These are phyloP conservation scores for Arthrobotrys iridis DNA, from an alignment of 2,329 filamentous ascomycete species.

Conservation along the genomic window DNA sequence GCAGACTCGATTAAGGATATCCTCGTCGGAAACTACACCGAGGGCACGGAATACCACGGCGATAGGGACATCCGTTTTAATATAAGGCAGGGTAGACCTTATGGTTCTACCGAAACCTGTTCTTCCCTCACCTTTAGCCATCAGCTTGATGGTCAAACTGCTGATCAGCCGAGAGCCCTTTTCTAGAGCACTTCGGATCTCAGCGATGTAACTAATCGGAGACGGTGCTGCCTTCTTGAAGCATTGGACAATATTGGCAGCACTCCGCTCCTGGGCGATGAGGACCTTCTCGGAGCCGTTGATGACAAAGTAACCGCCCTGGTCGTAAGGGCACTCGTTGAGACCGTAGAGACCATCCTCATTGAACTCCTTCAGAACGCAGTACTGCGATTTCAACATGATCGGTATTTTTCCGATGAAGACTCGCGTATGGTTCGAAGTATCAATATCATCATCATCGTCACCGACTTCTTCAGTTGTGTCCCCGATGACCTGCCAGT, in stretches of 20 bases:
- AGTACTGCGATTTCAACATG: conserved; percentile 98
- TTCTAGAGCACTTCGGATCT: conserved; percentile 95
- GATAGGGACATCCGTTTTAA: conserved; percentile 92
- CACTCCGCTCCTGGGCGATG: conserved; percentile 96
- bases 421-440: conserved; percentile 64
- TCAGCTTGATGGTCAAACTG: conserved; percentile 88
- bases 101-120: conserved; percentile 88
- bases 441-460: conserved; percentile 65
- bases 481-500: conserved; percentile 57
- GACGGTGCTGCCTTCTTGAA: conserved; percentile 97
- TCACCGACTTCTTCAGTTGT: conserved; percentile 65
- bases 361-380: conserved; percentile 82
- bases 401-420: conserved; percentile 96
- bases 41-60: conserved; percentile 95
- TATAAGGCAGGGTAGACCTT: conserved; percentile 88
- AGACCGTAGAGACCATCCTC: conserved; percentile 88
- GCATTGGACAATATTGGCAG: conserved; percentile 97
- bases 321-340: conserved; percentile 97
- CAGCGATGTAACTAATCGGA: conserved; percentile 89
- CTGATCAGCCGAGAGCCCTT: conserved; percentile 96
- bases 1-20: conserved; percentile 97
- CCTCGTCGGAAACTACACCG: conserved; percentile 95
- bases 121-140: conserved; percentile 78
- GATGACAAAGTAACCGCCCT: conserved; percentile 98
- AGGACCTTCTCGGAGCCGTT: conserved; percentile 98